These are phyloP conservation scores for Wickerhamomyces sp. DNA, from an alignment of 1,139 yeast species.

Conservation along the genomic window DNA sequence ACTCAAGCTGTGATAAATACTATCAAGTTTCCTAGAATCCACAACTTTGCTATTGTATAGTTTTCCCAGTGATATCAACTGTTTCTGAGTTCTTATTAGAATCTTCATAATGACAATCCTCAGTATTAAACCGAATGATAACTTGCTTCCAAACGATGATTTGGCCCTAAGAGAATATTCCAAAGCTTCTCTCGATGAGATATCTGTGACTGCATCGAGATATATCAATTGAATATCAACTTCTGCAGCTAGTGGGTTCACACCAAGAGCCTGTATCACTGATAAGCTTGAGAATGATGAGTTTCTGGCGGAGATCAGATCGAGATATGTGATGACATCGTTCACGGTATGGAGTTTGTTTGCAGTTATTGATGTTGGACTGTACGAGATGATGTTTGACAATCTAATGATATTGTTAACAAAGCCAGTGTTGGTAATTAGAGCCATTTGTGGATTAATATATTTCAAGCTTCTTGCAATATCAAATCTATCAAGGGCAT, in stretches of 20 bases:
- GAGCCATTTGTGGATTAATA: slow-evolving; percentile 10
- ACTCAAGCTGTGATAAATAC: slow-evolving; percentile 12
- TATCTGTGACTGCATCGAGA: slow-evolving; percentile 18
- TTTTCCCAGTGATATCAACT: slow-evolving; percentile 8
- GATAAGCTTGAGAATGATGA: slow-evolving; percentile 12
- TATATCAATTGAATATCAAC: slow-evolving; percentile 18
- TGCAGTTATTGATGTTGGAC: slow-evolving; percentile 5
- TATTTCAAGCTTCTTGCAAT: slow-evolving; percentile 12
- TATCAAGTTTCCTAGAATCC: slow-evolving; percentile 7
- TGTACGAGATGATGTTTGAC: slow-evolving; percentile 22
- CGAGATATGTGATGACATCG: slow-evolving; percentile 15
- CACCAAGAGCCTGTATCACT: slow-evolving; percentile 4
- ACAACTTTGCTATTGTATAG: slow-evolving; percentile 1
- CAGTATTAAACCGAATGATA: slow-evolving; percentile 10
- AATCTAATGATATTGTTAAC: slow-evolving; percentile 15
- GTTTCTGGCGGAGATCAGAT: slow-evolving; percentile 10
- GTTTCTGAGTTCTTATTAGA: slow-evolving; percentile 17
- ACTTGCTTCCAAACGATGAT: slow-evolving; percentile 4
- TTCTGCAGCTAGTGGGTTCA: slow-evolving; percentile 8
- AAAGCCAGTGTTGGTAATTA: slow-evolving; percentile 7
- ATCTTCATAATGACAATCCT: slow-evolving; percentile 15
- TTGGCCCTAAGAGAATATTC: slow-evolving; percentile 3
- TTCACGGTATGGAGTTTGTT: slow-evolving; percentile 2
- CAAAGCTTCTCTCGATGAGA: slow-evolving; percentile 8
- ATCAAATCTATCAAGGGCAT: slow-evolving; percentile 23